Percentiles rank a stretch among this genome's conserved stretches.
These are phyloP conservation scores for Botrytis tulipae DNA, from an alignment of 2,329 filamentous ascomycete species.

Conservation along the genomic window DNA sequence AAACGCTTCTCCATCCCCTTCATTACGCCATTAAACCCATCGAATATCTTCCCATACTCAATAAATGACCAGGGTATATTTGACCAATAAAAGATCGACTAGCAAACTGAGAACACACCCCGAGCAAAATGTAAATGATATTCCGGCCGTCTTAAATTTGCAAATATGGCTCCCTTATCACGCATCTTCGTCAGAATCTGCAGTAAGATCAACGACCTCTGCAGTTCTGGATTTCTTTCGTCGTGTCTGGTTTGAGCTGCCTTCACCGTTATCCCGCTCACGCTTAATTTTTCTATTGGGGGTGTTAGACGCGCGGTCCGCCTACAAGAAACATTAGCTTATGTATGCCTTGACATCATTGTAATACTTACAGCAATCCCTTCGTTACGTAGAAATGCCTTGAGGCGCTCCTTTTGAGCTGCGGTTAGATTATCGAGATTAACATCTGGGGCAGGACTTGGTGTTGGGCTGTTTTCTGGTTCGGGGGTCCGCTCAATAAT, in stretches of 20 bases:
- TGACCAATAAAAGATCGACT: not conserved
- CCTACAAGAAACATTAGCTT: not conserved
- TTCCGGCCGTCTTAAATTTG: not conserved
- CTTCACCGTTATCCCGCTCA: not conserved
- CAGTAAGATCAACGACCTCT: conserved; percentile 5
- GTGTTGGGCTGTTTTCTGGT: not conserved
- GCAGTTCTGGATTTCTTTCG: not conserved
- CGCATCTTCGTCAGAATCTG: conserved; percentile 2
- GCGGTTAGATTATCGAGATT: not conserved
- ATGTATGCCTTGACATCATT: not conserved
- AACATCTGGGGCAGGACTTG: not conserved
- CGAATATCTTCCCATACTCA: not conserved
- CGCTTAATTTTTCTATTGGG: conserved; percentile 15
- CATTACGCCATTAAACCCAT: too few species aligned
- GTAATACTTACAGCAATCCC: not conserved
- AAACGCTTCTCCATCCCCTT: not conserved
- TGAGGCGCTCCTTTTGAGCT: conserved; percentile 2
- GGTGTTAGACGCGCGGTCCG: not conserved
- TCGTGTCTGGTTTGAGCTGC: not conserved
- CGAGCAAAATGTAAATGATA: not conserved
- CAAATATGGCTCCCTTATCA: not conserved
- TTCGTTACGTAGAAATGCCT: conserved; percentile 14
- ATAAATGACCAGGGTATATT: not conserved
- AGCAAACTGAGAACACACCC: not conserved
- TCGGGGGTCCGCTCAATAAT: conserved; percentile 18